Conservation (phyloP, 768 basidiomycete species). For the Epithele typhae region DNA sequence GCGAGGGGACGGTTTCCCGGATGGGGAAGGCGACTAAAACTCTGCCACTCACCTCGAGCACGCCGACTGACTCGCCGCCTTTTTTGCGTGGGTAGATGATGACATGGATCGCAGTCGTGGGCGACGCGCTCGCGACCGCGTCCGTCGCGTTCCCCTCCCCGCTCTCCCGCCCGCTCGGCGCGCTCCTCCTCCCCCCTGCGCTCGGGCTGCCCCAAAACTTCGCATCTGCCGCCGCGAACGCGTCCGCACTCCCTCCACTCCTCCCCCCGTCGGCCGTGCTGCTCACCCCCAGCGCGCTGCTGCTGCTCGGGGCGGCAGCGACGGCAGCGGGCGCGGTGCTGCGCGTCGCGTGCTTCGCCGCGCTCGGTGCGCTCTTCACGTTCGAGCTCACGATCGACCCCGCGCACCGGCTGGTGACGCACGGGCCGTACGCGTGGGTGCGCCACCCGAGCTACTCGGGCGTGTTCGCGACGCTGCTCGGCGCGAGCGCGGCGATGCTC, state of each 20-base stretch:
- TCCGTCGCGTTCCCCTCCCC: constrained; percentile 14
- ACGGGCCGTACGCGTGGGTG: constrained; percentile 37
- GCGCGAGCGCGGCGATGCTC: constrained; percentile 18
- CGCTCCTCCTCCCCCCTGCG: constrained; percentile 6
- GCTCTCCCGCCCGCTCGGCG: constrained; percentile 9
- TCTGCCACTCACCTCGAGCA: not conserved
- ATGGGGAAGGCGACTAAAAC: not conserved
- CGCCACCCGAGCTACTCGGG: constrained; percentile 38
- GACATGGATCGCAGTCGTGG: constrained; percentile 18
- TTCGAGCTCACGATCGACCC: constrained; percentile 36
- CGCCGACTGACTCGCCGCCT: not conserved
- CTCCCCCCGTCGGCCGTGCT: constrained; percentile 4
- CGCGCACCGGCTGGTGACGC: constrained; percentile 33
- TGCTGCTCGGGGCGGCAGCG: constrained; percentile 27
- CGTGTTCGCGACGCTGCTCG: constrained; percentile 25
- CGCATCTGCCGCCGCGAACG: not conserved
- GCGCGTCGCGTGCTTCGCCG: constrained; percentile 34
- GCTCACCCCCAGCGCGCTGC: constrained; percentile 13
- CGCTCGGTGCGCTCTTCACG: constrained; percentile 34
- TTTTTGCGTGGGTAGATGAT: constrained; percentile 14
- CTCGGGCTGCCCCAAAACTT: not conserved
- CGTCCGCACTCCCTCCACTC: not conserved
- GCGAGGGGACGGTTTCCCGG: not conserved
- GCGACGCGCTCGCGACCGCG: constrained; percentile 19
- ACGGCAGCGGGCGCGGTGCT: constrained; percentile 27